These are phyloP conservation scores for Mucor mucedo DNA, from an alignment of 371 early-diverging fungal genomes.

Conservation along the genomic window DNA sequence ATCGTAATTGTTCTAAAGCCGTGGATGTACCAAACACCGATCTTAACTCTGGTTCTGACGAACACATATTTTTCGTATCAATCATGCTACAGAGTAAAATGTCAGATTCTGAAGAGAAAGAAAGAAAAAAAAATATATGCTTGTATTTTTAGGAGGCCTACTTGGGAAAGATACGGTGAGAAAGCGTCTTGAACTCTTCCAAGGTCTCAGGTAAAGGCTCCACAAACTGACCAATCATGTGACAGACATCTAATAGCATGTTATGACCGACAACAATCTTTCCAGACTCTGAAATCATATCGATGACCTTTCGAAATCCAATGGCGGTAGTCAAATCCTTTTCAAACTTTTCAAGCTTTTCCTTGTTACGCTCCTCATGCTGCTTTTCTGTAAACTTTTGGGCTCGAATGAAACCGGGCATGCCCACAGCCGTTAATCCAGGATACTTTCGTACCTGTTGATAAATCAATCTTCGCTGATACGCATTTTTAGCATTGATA, in stretches of 20 bases:
- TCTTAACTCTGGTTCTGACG: conserved; percentile 56
- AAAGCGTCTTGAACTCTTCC: conserved; percentile 61
- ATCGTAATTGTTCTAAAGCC: conserved; percentile 40
- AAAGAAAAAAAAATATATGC: background rate
- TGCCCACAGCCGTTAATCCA: conserved; percentile 53
- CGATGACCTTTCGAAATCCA: conserved; percentile 83
- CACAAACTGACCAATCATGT: conserved; percentile 74
- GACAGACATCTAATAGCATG: conserved; percentile 80
- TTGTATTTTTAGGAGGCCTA: conserved; percentile 18
- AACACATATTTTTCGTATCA: conserved; percentile 83
- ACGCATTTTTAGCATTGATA: conserved; percentile 56
- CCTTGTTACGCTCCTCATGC: conserved; percentile 32
- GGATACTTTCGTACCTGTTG: conserved; percentile 68
- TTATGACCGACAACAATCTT: conserved; percentile 89
- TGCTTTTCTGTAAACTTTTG: conserved; percentile 49
- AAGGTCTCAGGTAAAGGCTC: conserved; percentile 69
- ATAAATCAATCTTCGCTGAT: conserved; percentile 68
- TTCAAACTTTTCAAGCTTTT: conserved; percentile 37
- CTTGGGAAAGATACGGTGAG: conserved; percentile 63
- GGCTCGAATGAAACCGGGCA: conserved; percentile 47
- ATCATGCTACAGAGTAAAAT: conserved; percentile 55
- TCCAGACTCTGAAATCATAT: conserved; percentile 66
- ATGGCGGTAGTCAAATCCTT: conserved; percentile 65
- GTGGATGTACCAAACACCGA: conserved; percentile 39
- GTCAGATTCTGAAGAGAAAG: background rate